Evolutionary conservation across 1,139 yeast genomes (phyloP), one percentile per base, ranked within the genome.

Genomic region (Taphrina deformans): DNA sequence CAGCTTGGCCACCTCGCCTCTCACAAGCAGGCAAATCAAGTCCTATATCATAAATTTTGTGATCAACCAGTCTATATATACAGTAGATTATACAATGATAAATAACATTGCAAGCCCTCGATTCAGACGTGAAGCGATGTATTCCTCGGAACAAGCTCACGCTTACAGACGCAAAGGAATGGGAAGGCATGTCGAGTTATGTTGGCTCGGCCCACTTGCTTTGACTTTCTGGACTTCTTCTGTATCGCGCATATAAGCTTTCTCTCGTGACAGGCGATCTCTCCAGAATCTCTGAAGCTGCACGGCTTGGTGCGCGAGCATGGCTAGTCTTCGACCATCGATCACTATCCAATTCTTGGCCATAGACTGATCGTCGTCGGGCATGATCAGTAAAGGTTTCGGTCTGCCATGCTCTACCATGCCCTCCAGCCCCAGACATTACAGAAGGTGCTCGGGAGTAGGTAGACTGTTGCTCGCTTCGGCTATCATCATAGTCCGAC

Each of bases 181-280:
- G n/a, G n/a, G n/a, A n/a, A n/a, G n/a, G n/a, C n/a, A n/a, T n/a
- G n/a, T n/a, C n/a, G n/a, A n/a, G n/a, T n/a, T n/a, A n/a, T n/a
- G n/a, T n/a, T n/a, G n/a, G n/a, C n/a, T n/a, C n/a, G n/a, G n/a
- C n/a, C n/a, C n/a, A n/a, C n/a, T n/a, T n/a, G n/a, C 35, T 9
- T 38, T n/a, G n/a, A 2, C 16, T 18, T 44, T n/a, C 24, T 2
- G 48, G 48, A 3, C 48, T 44, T 44, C 48, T n/a, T 31, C 24
- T 46, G 16, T 38, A 53, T 14, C 58, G 29, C 7, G 48, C 48
- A 31, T 53, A 53, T 10, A 53, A 16, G n/a, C 27, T 26, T 26
- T 53, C 58, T 24, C 58, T 35, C 12, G 58, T 53, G 33, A 53
- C 35, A 1, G 58, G 58, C 1, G 58, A 38, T 18, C 58, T 46